Base-by-base conservation (phyloP, 306 rosid species). In the Pyrus communis region DNA sequence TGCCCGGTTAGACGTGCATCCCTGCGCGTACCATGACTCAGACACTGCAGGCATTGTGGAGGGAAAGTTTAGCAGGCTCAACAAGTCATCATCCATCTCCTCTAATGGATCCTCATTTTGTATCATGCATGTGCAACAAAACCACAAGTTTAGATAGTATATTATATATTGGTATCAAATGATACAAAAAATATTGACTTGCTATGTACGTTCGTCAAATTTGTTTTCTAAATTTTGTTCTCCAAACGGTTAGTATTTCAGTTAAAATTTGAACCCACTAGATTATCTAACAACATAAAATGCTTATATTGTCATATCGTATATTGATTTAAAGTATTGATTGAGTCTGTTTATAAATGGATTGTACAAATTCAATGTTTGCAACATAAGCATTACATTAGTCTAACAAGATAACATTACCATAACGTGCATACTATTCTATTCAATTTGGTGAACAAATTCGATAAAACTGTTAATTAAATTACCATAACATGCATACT, bases 41-140 rank as follows among this genome's bases (percentile, higher is more conserved):
- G 92, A 90, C 17, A 74, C 72, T 59, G 28, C 28, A 1, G 89
- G 88, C 80, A 77, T 76, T 54, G 85, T 45, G 3, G 85, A 45
- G 9, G 88, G 86, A 61, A 82, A 88, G 70, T 90, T 82, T 57
- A 92, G 90, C 72, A 94, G 54, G 87, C 93, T 88, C 72, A 80
- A 55, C 88, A 90, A 75, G 74, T 93, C 97, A 69, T 91, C 97
- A 33, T 86, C 93, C 88, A 89, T 71, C 45, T 71, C 91, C 69
- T 60, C 58, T 35, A 86, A 2, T n/a, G 82, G 86, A 73, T 82
- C 87, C 66, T 82, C 83, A 4, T 74, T 74, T 23, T 58, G 33
- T 82, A 86, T 85, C 78, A 85, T 77, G 69, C 81, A 96, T 87
- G 79, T 4, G 12, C 11, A 18, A 8, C 25, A 45, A 63, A 27